Evolutionary conservation across 768 basidiomycete species (phyloP).

Genomic region (Serpula lacrymans): DNA sequence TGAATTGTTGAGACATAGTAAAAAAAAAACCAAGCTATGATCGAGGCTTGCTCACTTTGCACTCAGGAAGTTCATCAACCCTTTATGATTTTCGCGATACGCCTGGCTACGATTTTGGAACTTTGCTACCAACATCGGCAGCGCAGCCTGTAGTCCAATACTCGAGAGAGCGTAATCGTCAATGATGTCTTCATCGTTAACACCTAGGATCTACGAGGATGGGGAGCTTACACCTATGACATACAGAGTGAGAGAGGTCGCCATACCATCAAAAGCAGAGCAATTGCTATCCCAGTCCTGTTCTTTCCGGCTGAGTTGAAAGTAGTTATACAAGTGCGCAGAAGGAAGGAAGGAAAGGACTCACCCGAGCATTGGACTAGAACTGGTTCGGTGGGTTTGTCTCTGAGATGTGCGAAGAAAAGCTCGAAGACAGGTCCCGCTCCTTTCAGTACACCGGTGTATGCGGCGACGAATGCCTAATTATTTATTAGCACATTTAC

Average conservation of each 20-base stretch:
- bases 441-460: conserved; percentile 27
- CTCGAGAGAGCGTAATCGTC: conserved; percentile 39
- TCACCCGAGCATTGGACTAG: conserved; percentile 43
- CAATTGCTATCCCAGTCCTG: conserved; percentile 37
- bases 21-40: too few relatives aligned
- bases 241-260: neutral
- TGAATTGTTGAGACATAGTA: too few relatives aligned
- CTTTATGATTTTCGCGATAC: too few relatives aligned
- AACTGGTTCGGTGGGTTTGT: conserved; percentile 35
- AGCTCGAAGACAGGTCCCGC: conserved; percentile 30
- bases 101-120: too few relatives aligned
- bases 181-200: conserved; percentile 35
- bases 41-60: too few relatives aligned
- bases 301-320: conserved; percentile 45
- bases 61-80: too few relatives aligned
- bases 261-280: conserved; percentile 32
- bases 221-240: neutral
- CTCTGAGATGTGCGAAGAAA: conserved; percentile 35
- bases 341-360: neutral
- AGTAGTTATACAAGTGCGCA: too few relatives aligned
- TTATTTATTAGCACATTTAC: too few relatives aligned
- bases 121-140: conserved; percentile 27
- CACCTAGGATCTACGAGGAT: conserved; percentile 32
- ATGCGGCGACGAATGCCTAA: conserved; percentile 30
- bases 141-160: conserved; percentile 32